These are phyloP conservation scores for carrot (Daucus carota) DNA, from an alignment of 129 eudicot species.

Conservation along the genomic window DNA sequence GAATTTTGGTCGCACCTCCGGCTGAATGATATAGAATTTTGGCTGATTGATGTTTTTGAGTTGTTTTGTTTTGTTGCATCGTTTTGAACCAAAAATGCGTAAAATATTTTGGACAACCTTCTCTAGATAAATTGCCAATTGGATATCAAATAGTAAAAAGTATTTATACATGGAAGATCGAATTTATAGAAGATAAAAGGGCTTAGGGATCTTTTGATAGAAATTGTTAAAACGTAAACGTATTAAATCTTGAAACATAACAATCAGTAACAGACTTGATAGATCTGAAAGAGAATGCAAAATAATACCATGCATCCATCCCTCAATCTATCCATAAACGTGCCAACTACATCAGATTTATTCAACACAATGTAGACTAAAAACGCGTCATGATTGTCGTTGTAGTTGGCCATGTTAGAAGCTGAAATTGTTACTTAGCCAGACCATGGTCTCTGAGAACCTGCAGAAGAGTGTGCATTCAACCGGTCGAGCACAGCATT, in stretches of 20 bases:
- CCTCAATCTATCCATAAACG: slow-evolving; percentile 5
- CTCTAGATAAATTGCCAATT: too few relatives aligned
- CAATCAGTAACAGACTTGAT: not conserved
- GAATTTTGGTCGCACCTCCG: too few relatives aligned
- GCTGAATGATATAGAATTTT: too few relatives aligned
- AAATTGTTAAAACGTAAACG: not conserved
- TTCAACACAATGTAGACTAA: slow-evolving; percentile 24
- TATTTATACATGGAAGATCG: too few relatives aligned
- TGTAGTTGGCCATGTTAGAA: slow-evolving; percentile 10
- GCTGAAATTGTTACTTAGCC: slow-evolving; percentile 20
- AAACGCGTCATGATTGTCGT: slow-evolving; percentile 18
- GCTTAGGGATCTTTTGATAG: too few relatives aligned
- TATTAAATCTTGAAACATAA: not conserved
- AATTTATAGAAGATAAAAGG: not conserved
- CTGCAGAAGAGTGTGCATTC: slow-evolving; percentile 57
- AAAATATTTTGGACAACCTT: too few relatives aligned
- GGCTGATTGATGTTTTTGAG: too few relatives aligned
- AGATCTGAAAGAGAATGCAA: not conserved
- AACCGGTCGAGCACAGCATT: slow-evolving; percentile 81
- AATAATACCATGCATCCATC: slow-evolving; percentile 4
- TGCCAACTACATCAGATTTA: slow-evolving; percentile 33
- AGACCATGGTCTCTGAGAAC: slow-evolving; percentile 75
- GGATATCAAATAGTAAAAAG: too few relatives aligned
- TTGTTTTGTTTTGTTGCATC: too few relatives aligned
- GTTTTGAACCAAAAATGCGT: too few relatives aligned